Evolutionary conservation across 129 eudicot species (phyloP).

Genomic region (Helichrysum umbraculigerum): DNA sequence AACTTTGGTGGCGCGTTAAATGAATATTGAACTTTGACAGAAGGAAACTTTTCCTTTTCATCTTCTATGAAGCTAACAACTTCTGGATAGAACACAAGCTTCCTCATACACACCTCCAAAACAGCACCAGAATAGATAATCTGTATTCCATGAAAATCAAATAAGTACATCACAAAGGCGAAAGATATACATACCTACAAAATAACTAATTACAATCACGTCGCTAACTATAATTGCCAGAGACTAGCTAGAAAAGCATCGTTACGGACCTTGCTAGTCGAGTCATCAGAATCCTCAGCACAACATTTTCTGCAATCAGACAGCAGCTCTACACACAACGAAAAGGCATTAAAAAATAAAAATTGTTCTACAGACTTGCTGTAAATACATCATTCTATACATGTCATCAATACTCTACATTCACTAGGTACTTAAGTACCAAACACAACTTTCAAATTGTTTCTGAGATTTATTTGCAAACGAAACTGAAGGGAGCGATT

Average conservation of each 20-base stretch:
- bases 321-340: slow-evolving; percentile 57
- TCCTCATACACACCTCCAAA: slow-evolving; percentile 92
- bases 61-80: slow-evolving; percentile 88
- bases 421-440: no score
- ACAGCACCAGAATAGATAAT: slow-evolving; percentile 76
- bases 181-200: background rate
- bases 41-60: slow-evolving; percentile 80
- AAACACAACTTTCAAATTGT: no score
- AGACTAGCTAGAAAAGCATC: slow-evolving; percentile 13
- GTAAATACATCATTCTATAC: slow-evolving; percentile 8
- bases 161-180: slow-evolving; percentile 1
- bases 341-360: background rate
- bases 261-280: slow-evolving; percentile 60
- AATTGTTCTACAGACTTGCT: background rate
- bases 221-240: background rate
- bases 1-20: slow-evolving; percentile 91
- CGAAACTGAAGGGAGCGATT: no score
- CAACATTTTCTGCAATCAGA: slow-evolving; percentile 90
- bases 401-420: background rate
- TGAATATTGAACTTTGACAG: slow-evolving; percentile 70
- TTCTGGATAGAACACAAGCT: slow-evolving; percentile 92
- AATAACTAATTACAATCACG: background rate
- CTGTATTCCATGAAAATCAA: slow-evolving; percentile 45
- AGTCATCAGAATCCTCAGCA: slow-evolving; percentile 89
- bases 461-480: no score